A percentile compares a stretch with the other conserved stretches of the same genome.
These are phyloP conservation scores for Xylariales sp. DNA, from an alignment of 2,329 filamentous ascomycete genomes.

Conservation along the genomic window DNA sequence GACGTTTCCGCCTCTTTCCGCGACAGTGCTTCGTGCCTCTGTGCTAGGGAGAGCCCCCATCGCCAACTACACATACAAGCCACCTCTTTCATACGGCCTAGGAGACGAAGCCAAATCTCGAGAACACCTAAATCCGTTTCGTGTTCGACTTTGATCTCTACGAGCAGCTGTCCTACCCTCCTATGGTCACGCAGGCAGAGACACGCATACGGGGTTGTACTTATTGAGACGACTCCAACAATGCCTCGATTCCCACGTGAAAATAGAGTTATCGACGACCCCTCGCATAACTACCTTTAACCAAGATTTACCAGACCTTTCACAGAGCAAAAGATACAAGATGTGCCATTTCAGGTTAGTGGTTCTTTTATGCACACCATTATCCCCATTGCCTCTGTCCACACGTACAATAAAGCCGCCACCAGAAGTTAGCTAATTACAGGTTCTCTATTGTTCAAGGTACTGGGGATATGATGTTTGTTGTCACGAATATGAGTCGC, in stretches of 20 bases:
- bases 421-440: conserved; percentile 16
- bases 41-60: neutral
- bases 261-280: neutral
- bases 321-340: neutral
- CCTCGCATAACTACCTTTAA: neutral
- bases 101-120: neutral
- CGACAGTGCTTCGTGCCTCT: conserved; percentile 3
- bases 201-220: neutral
- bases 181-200: neutral
- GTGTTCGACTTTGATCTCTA: conserved; percentile 12
- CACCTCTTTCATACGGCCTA: neutral
- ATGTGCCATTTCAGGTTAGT: conserved; percentile 30
- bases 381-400: neutral
- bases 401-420: neutral
- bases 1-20: neutral
- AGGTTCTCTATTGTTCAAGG: conserved; percentile 4
- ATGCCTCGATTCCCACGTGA: neutral
- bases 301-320: conserved; percentile 1
- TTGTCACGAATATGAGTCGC: conserved; percentile 9
- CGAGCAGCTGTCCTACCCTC: neutral
- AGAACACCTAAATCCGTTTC: neutral
- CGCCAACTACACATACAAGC: neutral
- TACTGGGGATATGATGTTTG: conserved; percentile 28
- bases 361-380: neutral
- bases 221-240: neutral